Base-by-base conservation (phyloP, 495 filamentous ascomycete species). In the Rostrohypoxylon terebratum region DNA sequence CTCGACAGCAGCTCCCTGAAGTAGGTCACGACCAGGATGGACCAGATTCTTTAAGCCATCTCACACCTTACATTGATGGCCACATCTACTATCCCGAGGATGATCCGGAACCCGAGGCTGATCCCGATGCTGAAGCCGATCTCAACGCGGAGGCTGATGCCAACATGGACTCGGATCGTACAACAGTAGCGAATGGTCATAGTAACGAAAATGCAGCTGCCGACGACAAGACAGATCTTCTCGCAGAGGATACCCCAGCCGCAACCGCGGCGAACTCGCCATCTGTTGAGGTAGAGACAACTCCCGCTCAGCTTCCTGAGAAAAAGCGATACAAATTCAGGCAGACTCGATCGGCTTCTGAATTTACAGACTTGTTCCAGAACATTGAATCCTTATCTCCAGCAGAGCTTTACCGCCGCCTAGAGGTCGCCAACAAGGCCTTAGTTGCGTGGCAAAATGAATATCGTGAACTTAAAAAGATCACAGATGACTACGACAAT, bases 381-480 rank as follows among this genome's bases (percentile, higher is more conserved):
- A 72, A 81, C 14, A 69, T 57, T 47, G 77, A 82, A 51, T 75
- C 79, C 1, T 74, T 83, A 54, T 67, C 80, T 9, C 77, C 62
- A 0, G 84, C 85, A 20, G 85, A 85, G 48, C 83, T 93, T 0
- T 88, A 89, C 59, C 75, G 77, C 4, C 79, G 85, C 13, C 81
- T 88, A 3, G 81, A 85, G 33, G 86, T 87, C 55, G 83, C 84
- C 2, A 85, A 84, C 11, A 75, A 82, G 50, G 84, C 85, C 3
- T 70, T 94, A 59, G 80, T 81, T 44, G 79, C 80, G 4, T 90
- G 89, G 82, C 90, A 94, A 75, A 82, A 89, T 16, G 89, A 94
- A 71, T 92, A 85, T 72, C 73, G 88, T 11, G 83, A 83, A 14
- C 83, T 94, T 4, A 85, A 89, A 62, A 85, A 86, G 59, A 80